These are phyloP conservation scores for Smallanthus sonchifolius DNA, from an alignment of 129 eudicot genomes.

Conservation along the genomic window DNA sequence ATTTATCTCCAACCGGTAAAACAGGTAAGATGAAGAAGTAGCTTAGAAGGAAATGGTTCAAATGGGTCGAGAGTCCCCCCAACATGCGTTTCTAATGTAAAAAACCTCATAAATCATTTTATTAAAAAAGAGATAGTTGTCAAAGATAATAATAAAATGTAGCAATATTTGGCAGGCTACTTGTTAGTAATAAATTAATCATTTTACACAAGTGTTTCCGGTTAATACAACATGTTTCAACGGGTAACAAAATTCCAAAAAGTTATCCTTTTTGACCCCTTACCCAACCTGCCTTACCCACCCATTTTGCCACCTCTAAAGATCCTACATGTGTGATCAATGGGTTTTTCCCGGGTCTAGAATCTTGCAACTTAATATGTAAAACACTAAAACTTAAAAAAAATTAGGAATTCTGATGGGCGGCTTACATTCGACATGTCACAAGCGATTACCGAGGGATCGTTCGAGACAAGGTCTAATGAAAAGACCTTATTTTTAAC, in stretches of 20 bases:
- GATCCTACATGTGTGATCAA: neutral
- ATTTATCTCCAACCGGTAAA: too few relatives aligned
- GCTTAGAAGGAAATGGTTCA: too few relatives aligned
- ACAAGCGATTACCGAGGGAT: conserved; percentile 89
- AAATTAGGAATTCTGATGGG: neutral
- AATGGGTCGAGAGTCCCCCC: too few relatives aligned
- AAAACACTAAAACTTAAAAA: neutral
- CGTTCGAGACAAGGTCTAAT: conserved; percentile 77
- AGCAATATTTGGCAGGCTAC: too few relatives aligned
- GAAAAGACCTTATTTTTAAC: conserved; percentile 88
- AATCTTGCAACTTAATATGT: neutral
- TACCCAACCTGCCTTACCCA: neutral
- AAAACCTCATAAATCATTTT: too few relatives aligned
- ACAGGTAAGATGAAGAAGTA: too few relatives aligned
- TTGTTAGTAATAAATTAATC: too few relatives aligned
- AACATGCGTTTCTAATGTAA: too few relatives aligned
- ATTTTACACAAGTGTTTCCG: neutral
- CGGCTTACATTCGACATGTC: conserved; percentile 83
- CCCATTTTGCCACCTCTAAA: neutral
- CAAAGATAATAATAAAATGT: too few relatives aligned
- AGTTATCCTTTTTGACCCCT: neutral
- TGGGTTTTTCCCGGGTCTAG: neutral
- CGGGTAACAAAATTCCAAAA: neutral
- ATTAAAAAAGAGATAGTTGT: too few relatives aligned
- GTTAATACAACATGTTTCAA: neutral